Percentiles rank a stretch among this genome's conserved stretches.
These are phyloP conservation scores for Botrytis sinoallii DNA, from an alignment of 2,329 filamentous ascomycete species.

Conservation along the genomic window DNA sequence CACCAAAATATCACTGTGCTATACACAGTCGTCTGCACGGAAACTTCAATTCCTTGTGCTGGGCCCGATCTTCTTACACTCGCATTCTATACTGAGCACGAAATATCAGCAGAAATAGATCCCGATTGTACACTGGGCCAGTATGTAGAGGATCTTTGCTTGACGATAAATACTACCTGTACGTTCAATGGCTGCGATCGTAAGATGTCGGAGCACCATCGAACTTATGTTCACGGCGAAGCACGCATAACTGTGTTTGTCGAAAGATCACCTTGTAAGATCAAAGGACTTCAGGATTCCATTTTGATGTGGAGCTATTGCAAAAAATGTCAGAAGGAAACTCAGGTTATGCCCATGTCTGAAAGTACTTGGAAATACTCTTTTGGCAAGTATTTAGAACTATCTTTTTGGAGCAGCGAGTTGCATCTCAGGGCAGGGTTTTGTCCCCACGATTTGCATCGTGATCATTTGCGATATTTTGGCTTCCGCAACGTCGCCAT, in stretches of 20 bases:
- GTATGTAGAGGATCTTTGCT: slow-evolving; percentile 88
- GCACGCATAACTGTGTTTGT: slow-evolving; percentile 90
- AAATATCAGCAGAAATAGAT: slow-evolving; percentile 60
- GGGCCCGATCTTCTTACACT: slow-evolving; percentile 89
- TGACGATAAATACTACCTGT: slow-evolving; percentile 73
- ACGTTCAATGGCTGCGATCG: slow-evolving; percentile 81
- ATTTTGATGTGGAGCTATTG: slow-evolving; percentile 99
- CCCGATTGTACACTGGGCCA: slow-evolving; percentile 91
- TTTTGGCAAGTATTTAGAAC: slow-evolving; percentile 95
- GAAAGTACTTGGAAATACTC: slow-evolving; percentile 97
- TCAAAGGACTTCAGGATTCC: slow-evolving; percentile 64
- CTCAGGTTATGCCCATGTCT: slow-evolving; percentile 86
- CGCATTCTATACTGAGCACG: slow-evolving; percentile 90
- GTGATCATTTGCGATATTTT: slow-evolving; percentile 90
- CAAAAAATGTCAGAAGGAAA: slow-evolving; percentile 87
- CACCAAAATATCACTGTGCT: slow-evolving; percentile 96
- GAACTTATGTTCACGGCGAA: slow-evolving; percentile 95
- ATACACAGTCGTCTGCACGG: slow-evolving; percentile 90
- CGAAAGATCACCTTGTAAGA: slow-evolving; percentile 66
- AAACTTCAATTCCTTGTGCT: slow-evolving; percentile 87
- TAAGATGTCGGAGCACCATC: slow-evolving; percentile 87
- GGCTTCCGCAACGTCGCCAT: slow-evolving; percentile 82
- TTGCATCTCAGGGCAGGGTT: slow-evolving; percentile 70
- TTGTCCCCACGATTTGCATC: slow-evolving; percentile 89
- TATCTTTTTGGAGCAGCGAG: slow-evolving; percentile 91